These are phyloP conservation scores for Cajanus cajan DNA, from an alignment of 306 rosid genomes.

Conservation along the genomic window DNA sequence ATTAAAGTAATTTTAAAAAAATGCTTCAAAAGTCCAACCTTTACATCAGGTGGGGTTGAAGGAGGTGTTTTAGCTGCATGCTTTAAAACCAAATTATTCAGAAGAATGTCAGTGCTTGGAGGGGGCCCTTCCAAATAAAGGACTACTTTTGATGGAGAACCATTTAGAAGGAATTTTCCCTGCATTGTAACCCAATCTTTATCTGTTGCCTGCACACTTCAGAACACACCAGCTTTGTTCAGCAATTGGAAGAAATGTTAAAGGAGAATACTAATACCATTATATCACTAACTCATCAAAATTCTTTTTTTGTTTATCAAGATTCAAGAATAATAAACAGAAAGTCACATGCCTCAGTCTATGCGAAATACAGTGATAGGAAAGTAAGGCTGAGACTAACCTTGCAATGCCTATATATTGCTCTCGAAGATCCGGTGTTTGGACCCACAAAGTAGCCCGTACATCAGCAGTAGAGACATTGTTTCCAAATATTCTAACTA, in stretches of 20 bases:
- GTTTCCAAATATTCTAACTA: slow-evolving; percentile 79
- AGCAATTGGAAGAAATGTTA: slow-evolving; percentile 30
- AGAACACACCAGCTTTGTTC: slow-evolving; percentile 36
- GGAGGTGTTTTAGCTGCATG: slow-evolving; percentile 82
- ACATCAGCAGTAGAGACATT: slow-evolving; percentile 73
- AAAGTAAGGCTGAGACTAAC: slow-evolving; percentile 45
- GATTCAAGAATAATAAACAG: slow-evolving; percentile 21
- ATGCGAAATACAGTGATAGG: neutral
- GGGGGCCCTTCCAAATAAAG: slow-evolving; percentile 91
- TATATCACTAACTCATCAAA: neutral
- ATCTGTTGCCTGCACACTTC: slow-evolving; percentile 93
- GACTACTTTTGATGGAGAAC: slow-evolving; percentile 77
- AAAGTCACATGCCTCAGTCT: neutral
- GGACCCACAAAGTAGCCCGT: slow-evolving; percentile 88
- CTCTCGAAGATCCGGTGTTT: slow-evolving; percentile 74
- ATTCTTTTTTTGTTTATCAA: neutral
- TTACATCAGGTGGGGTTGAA: slow-evolving; percentile 58
- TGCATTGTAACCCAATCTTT: slow-evolving; percentile 81
- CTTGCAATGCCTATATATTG: slow-evolving; percentile 89
- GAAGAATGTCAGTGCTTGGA: slow-evolving; percentile 84
- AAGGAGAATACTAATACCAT: neutral
- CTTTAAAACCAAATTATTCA: slow-evolving; percentile 71
- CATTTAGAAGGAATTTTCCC: slow-evolving; percentile 93
- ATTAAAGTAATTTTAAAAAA: slow-evolving; percentile 10
- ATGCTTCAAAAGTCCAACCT: slow-evolving; percentile 47